Conservation (phyloP, 495 filamentous ascomycete species). For the Hypoxylon perforatum region DNA sequence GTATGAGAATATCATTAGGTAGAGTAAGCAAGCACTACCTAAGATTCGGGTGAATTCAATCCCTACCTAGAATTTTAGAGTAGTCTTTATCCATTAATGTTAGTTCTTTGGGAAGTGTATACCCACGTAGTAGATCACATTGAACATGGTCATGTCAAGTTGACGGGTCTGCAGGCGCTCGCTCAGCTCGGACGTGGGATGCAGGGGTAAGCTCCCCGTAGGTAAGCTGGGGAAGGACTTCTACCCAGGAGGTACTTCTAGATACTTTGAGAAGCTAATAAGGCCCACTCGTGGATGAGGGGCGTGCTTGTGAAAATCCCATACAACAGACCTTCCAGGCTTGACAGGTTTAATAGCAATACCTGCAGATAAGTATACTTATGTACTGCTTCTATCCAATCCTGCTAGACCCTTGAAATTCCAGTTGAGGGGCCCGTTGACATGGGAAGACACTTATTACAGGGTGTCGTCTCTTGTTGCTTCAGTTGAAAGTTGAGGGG, state of each 20-base stretch:
- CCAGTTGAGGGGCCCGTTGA: background rate
- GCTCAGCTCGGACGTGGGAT: slow-evolving; percentile 20
- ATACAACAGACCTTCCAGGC: background rate
- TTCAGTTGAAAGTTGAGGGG: slow-evolving; percentile 32
- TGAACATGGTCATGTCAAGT: background rate
- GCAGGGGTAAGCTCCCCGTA: slow-evolving; percentile 28
- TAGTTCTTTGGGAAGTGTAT: no score
- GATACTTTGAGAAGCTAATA: slow-evolving; percentile 1
- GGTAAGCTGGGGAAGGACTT: slow-evolving; percentile 24
- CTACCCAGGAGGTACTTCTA: slow-evolving; percentile 3
- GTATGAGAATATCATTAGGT: no score
- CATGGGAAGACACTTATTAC: slow-evolving; percentile 18
- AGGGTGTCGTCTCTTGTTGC: slow-evolving; percentile 19
- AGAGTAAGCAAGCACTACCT: no score
- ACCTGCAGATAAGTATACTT: no score
- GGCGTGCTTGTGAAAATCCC: background rate
- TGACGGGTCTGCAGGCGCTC: background rate
- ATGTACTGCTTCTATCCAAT: no score
- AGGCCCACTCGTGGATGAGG: background rate
- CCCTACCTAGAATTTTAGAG: no score
- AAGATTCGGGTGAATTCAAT: no score
- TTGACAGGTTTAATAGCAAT: no score
- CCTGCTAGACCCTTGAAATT: no score
- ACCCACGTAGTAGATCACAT: no score
- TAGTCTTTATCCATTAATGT: no score